Base-by-base conservation (phyloP, 1,284 basidiomycete species). In the Irpex sp. region DNA sequence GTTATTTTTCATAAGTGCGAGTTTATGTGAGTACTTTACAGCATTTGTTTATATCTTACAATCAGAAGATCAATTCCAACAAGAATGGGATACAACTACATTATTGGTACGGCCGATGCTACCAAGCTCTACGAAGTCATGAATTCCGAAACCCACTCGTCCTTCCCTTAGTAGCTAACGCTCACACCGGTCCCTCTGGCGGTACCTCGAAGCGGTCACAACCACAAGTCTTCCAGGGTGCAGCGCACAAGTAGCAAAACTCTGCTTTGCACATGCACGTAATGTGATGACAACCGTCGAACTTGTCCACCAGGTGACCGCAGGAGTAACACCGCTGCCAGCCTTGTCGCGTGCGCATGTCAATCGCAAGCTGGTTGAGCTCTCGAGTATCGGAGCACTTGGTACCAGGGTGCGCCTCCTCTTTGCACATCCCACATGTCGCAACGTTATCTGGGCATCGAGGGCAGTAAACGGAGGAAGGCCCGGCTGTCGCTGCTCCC, bases 141-240 rank as follows among this genome's bases (percentile, higher is more conserved):
- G 9, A 42, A 42, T 42, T 3, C 47, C 47, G 19, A 45, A 10
- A n/a, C 39, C 5, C n/a, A 2, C n/a, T 45, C 39, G 39, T 10
- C 39, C 39, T 12, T n/a, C 39, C 39, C 39, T 45, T 45, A 45
- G 3, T 45, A 45, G 23, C 23, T 4, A 23, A 23, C 23, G 23
- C 23, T n/a, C 39, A 45, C 39, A 45, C 12, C n/a, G n/a, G n/a
- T n/a, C n/a, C n/a, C 47, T 85, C 83, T 5, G 62, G 56, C 5
- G 62, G 62, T 3, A 63, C 57, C 19, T 85, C 82, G 82, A 83
- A 85, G 49, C 83, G 82, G 0, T 74, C 74, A 63, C 84, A 86
- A 0, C 3, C 10, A 63, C 83, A 85, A 0, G 70, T 74, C 71
- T 83, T 85, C 84, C 84, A 85, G 2, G 61, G 72, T 16, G 68